Base-by-base conservation (phyloP, 148 eudicot species). In the Spergularia bocconei region DNA sequence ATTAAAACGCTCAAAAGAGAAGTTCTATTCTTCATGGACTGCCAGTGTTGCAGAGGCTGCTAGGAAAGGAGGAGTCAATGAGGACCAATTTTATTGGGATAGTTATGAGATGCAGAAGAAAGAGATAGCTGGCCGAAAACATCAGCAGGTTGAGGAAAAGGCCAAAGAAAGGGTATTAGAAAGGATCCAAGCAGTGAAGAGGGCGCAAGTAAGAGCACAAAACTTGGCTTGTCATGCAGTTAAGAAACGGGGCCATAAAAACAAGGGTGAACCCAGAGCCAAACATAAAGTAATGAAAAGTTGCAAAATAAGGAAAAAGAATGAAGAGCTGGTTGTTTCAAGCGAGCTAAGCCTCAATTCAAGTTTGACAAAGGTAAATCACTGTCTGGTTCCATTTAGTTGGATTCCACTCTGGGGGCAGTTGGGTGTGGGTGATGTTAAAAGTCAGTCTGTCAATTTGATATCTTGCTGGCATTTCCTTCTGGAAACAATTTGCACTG, bases 21-120 rank as follows among this genome's bases (percentile, higher is more conserved):
- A 83, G 71, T 85, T 91, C 60, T 77, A 84, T 76, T 75, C 77
- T 36, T 84, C 86, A n/a, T 94, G 98, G 98, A 84, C 83, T 33
- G 85, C 83, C 78, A 85, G 83, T 71, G 82, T 94, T 66, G 96
- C 93, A 75, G 82, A 86, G 60, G 89, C 94, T 85, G 97, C 98
- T 71, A 91, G 84, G 80, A 78, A 57, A 83, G 98, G 98, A 75
- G 91, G 91, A 63, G 66, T 70, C 41, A 82, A 74, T 20, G 86
- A 94, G 68, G 72, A 89, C 76, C 87, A 87, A 77, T 85, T 94
- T 69, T 79, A 83, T 7, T 94, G 98, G 98, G 84, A 91, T 84
- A 91, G 97, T 80, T 90, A 88, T 70, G 88, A 85, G 55, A 80
- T 63, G 75, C 73, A 88, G 39, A 86, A 88, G 82, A 77, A 71